Evolutionary conservation across 129 eudicot species (phyloP), one percentile per base, ranked within the genome.

Genomic region (Calendula officinalis): DNA sequence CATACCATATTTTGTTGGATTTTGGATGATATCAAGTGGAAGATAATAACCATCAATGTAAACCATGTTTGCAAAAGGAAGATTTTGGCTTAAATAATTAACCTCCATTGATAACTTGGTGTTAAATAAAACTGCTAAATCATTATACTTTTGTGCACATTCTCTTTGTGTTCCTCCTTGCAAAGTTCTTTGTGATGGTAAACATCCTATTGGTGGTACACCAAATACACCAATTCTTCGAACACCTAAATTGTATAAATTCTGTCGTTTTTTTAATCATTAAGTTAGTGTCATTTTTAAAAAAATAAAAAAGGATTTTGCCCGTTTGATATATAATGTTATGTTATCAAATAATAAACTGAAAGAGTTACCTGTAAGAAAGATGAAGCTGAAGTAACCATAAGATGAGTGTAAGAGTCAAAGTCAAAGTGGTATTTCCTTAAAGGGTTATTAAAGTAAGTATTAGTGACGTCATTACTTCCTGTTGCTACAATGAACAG

Each of bases 101-200:
- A 87, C 11, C 62, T 78, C 74, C 45, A 37, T 67, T 14, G 76
- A 59, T 27, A 87, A 58, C 74, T 84, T 91, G 14, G 37, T 36
- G 70, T 91, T 91, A 71, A 87, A 87, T 46, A 82, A 41, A 35
- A 68, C 73, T 58, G 90, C 81, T 38, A 72, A 60, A 71, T 84
- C 66, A 64, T 84, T 80, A 58, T 77, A 73, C 32, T 72, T 49
- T 3, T 64, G 78, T 12, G 70, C 87, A 56, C 94, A 84, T 6
- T 74, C 39, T 65, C 98, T 87, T 40, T 36, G 45, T 14, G 66
- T 49, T 59, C 98, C 98, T 60, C 98, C 96, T 61, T 27, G 60
- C 55, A 84, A 62, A 0, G 96, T 91, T 72, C 98, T 80, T 47
- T 82, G 94, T 50, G 94, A 80, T 10, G 96, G 98, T 59, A 87